A percentile compares a stretch with the other conserved stretches of the same genome.
These are phyloP conservation scores for Trichoderma semiorbis DNA, from an alignment of 2,329 filamentous ascomycete species.

Conservation along the genomic window DNA sequence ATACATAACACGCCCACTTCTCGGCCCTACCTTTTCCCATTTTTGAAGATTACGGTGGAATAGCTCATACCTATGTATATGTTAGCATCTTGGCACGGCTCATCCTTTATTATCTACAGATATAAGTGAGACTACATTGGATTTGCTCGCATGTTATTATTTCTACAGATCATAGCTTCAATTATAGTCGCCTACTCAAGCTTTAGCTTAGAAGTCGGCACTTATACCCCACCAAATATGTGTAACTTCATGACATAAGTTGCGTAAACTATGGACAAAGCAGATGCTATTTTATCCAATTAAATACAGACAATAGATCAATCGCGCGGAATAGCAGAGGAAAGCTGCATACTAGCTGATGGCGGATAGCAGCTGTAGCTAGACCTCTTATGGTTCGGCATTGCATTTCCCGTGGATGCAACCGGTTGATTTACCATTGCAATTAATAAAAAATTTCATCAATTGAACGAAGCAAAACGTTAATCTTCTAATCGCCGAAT, in stretches of 20 bases:
- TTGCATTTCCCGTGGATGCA: background rate
- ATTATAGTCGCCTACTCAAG: background rate
- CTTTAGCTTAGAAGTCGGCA: background rate
- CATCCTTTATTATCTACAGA: background rate
- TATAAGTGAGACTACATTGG: background rate
- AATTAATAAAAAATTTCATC: background rate
- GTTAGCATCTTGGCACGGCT: background rate
- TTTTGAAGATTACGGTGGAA: background rate
- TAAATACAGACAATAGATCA: background rate
- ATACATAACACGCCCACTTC: background rate
- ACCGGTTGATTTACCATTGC: background rate
- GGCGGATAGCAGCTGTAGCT: background rate
- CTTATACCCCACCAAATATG: background rate
- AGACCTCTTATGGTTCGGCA: background rate
- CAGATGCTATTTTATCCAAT: background rate
- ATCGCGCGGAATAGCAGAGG: background rate
- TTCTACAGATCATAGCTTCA: background rate
- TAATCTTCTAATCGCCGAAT: background rate
- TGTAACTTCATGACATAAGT: background rate
- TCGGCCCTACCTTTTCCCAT: background rate
- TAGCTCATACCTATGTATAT: background rate
- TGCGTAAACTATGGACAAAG: background rate
- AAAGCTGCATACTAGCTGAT: background rate
- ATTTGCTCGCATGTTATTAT: background rate
- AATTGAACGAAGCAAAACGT: background rate